Evolutionary conservation across 192 early-diverging fungal species (phyloP).

Genomic region (Allomyces arbusculus): DNA sequence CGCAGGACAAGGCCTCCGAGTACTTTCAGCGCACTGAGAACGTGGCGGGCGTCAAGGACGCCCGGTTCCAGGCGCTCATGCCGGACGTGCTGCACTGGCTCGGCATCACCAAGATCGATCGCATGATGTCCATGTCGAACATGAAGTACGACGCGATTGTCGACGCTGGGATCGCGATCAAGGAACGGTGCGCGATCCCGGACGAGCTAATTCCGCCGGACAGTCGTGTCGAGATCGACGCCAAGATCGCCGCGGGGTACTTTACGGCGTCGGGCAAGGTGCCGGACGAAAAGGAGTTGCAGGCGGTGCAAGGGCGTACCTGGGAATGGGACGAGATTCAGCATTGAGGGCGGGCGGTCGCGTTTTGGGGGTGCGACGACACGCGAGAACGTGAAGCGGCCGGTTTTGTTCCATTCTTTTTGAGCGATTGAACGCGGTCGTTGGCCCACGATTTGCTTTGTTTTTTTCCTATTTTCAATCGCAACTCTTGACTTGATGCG

Average conservation of each 20-base stretch:
- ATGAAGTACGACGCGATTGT: constrained; percentile 86
- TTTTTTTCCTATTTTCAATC: too few relatives aligned
- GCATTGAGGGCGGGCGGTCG: too few relatives aligned
- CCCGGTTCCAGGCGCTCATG: constrained; percentile 93
- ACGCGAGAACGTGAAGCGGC: too few relatives aligned
- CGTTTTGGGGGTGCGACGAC: too few relatives aligned
- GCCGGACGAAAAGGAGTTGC: constrained; percentile 33
- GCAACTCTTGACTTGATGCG: too few relatives aligned
- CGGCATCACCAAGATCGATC: constrained; percentile 79
- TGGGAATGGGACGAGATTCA: constrained; percentile 27
- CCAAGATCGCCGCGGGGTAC: constrained; percentile 91
- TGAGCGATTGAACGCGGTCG: too few relatives aligned
- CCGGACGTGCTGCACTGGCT: constrained; percentile 92
- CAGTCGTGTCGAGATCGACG: constrained; percentile 81
- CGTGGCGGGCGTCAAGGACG: constrained; percentile 81
- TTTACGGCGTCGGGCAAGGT: constrained; percentile 46
- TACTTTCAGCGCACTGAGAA: constrained; percentile 74
- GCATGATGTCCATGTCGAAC: constrained; percentile 48
- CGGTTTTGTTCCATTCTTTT: too few relatives aligned
- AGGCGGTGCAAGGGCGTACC: constrained; percentile 55
- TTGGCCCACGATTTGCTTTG: too few relatives aligned
- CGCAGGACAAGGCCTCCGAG: constrained; percentile 64
- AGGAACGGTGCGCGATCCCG: constrained; percentile 75
- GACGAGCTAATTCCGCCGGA: constrained; percentile 75
- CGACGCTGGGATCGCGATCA: constrained; percentile 62